Evolutionary conservation across 306 rosid species (phyloP).

Genomic region (Carpinus viminea): DNA sequence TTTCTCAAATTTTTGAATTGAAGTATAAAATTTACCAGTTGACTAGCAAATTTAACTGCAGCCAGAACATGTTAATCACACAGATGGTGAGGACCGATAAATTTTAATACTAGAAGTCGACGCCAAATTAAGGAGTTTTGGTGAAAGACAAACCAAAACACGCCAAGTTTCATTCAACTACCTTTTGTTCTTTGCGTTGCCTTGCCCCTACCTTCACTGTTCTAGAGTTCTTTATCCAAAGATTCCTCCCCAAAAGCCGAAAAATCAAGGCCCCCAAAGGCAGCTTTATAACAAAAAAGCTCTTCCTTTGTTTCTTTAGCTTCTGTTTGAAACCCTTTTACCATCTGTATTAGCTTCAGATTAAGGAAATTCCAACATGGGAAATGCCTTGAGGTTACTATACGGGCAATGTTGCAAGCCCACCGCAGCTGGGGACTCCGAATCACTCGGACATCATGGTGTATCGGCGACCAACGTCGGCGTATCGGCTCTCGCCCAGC

Average conservation of each 20-base stretch:
- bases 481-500: conserved; percentile 72
- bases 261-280: neutral
- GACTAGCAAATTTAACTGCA: conserved; percentile 5
- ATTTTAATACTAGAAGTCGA: too few species aligned
- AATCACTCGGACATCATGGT: conserved; percentile 51
- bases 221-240: neutral
- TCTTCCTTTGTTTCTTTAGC: neutral
- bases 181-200: neutral
- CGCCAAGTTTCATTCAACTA: conserved; percentile 4
- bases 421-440: conserved; percentile 45
- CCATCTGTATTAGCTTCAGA: conserved; percentile 2
- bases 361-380: conserved; percentile 43
- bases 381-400: conserved; percentile 60
- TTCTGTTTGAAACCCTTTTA: conserved; percentile 8
- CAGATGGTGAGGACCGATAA: too few species aligned
- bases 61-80: too few species aligned
- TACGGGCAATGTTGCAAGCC: conserved; percentile 51
- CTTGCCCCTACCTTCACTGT: neutral
- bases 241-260: neutral
- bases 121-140: too few species aligned
- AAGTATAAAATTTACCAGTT: conserved; percentile 17
- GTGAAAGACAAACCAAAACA: neutral
- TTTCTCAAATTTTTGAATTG: too few species aligned
- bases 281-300: neutral
- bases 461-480: conserved; percentile 59